Evolutionary conservation across 768 basidiomycete genomes (phyloP).

Genomic region (Russula emetica): DNA sequence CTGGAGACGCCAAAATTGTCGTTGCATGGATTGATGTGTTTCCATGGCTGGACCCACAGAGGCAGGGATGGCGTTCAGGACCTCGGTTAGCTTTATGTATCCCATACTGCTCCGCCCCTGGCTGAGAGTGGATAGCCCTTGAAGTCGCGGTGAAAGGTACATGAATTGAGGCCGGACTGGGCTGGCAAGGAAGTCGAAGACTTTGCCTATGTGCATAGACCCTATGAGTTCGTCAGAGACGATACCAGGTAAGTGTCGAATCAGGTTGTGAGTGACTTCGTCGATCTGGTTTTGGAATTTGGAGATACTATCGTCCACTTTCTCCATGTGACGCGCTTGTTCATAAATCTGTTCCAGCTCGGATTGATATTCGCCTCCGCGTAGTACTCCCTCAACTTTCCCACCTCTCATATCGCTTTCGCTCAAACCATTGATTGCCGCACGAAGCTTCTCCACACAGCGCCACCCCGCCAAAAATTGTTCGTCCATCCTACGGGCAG

Average conservation of each 20-base stretch:
- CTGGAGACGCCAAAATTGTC: slow-evolving; percentile 4
- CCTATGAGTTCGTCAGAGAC: background rate
- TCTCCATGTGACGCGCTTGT: background rate
- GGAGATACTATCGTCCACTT: background rate
- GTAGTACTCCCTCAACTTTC: background rate
- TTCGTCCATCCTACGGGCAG: slow-evolving; percentile 11
- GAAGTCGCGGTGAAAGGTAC: background rate
- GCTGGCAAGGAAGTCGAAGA: background rate
- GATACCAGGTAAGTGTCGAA: slow-evolving; percentile 15
- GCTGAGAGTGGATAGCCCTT: background rate
- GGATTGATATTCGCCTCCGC: background rate
- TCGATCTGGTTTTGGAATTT: slow-evolving; percentile 4
- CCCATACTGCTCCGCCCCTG: background rate
- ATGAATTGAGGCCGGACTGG: background rate
- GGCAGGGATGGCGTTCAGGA: background rate
- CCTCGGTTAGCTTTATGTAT: background rate
- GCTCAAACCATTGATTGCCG: too few species aligned
- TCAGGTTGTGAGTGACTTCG: slow-evolving; percentile 5
- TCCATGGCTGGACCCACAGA: background rate
- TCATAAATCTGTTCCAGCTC: background rate
- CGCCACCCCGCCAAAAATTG: too few species aligned
- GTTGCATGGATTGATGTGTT: background rate
- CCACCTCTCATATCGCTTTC: too few species aligned
- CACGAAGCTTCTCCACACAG: too few species aligned
- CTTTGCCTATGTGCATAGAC: background rate